Percentiles rank a stretch among this genome's conserved stretches.
Conservation (phyloP, 441 rosid species). For the Adansonia madagascariensis region DNA sequence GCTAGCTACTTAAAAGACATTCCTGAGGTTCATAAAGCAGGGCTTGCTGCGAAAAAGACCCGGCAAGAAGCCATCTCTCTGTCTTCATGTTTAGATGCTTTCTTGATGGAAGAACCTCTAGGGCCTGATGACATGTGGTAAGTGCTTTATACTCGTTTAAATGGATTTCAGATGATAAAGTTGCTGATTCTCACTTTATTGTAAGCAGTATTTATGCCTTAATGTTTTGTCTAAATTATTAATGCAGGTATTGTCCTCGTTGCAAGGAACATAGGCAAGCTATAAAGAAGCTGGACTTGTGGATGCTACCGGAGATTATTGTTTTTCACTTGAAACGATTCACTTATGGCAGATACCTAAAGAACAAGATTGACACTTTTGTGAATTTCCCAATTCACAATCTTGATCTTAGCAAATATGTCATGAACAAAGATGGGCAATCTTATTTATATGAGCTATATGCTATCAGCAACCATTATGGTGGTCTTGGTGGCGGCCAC, state of each 20-base stretch:
- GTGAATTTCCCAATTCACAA: slow-evolving; percentile 61
- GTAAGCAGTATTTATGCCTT: background rate
- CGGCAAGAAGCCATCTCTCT: slow-evolving; percentile 61
- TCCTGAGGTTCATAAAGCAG: slow-evolving; percentile 67
- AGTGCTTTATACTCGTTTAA: slow-evolving; percentile 3
- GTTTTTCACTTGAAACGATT: slow-evolving; percentile 73
- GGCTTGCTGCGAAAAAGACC: slow-evolving; percentile 45
- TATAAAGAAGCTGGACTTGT: slow-evolving; percentile 34
- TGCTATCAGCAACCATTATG: slow-evolving; percentile 56
- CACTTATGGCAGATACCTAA: slow-evolving; percentile 59
- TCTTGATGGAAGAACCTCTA: slow-evolving; percentile 70
- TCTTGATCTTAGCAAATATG: slow-evolving; percentile 61
- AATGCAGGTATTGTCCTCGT: slow-evolving; percentile 42
- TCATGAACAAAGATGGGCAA: slow-evolving; percentile 50
- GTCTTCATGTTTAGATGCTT: slow-evolving; percentile 69
- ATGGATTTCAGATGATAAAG: background rate
- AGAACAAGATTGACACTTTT: slow-evolving; percentile 57
- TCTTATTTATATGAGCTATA: slow-evolving; percentile 55
- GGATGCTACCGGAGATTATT: slow-evolving; percentile 70
- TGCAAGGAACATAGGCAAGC: slow-evolving; percentile 21
- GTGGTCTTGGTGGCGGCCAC: background rate
- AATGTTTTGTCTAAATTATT: background rate
- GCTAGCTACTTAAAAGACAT: slow-evolving; percentile 68
- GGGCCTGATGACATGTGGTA: slow-evolving; percentile 82
- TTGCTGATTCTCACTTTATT: background rate